phyloP scores from a whole-genome alignment of 306 rosid genomes.

The Castanea mollissima region DNA sequence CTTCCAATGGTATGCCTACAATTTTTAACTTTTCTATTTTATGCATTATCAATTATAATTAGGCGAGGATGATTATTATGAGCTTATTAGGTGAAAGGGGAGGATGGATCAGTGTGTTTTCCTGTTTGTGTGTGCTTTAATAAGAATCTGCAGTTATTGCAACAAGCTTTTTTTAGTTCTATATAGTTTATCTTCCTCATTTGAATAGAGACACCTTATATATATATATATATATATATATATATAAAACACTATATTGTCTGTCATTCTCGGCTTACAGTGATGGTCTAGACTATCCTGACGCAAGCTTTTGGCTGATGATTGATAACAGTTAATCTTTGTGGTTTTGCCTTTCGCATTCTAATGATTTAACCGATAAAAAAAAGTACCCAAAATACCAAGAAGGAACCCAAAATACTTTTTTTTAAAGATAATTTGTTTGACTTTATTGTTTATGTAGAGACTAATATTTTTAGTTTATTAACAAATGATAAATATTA shows the following conservation, averaged over 20 bases:
- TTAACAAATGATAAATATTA: background rate
- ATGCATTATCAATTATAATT: background rate
- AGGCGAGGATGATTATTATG: background rate
- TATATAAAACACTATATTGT: background rate
- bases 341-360: background rate
- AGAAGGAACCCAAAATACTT: background rate
- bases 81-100: background rate
- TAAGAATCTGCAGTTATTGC: background rate
- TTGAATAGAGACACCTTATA: too few relatives aligned
- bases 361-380: too few relatives aligned
- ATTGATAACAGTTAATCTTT: background rate
- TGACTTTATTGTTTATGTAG: background rate
- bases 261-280: background rate
- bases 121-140: background rate
- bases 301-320: background rate
- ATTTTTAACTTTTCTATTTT: background rate
- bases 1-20: slow-evolving; percentile 53
- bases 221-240: background rate
- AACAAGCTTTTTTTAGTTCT: background rate
- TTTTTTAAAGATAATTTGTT: background rate
- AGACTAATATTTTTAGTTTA: background rate
- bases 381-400: background rate
- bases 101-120: background rate
- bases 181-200: background rate
- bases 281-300: background rate